Conservation (phyloP, 2,329 filamentous ascomycete species). For the Coniochaeta sp. region DNA sequence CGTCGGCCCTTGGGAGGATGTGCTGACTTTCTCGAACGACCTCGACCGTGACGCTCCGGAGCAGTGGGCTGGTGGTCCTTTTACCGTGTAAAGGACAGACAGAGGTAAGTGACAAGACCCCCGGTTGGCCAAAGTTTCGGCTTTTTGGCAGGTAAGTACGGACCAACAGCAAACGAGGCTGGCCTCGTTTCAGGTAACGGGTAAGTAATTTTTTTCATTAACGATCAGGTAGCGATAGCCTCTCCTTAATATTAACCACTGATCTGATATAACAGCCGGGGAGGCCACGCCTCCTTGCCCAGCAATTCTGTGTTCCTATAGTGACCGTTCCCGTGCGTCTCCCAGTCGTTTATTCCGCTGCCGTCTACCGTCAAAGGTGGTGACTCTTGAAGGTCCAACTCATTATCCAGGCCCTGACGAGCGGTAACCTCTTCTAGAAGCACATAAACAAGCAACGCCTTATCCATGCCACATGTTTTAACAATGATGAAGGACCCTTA, state of each 20-base stretch:
- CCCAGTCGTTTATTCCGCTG: neutral
- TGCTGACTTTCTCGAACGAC: neutral
- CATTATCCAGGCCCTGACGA: neutral
- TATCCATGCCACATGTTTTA: neutral
- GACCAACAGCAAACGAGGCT: neutral
- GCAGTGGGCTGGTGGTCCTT: neutral
- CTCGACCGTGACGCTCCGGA: neutral
- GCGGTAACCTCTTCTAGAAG: neutral
- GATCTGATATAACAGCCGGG: neutral
- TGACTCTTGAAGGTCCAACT: neutral
- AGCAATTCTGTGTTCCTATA: neutral
- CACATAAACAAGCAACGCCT: neutral
- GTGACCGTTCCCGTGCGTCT: neutral
- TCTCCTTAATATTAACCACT: neutral
- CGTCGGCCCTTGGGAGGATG: neutral
- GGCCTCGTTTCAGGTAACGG: neutral
- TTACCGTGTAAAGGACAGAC: neutral
- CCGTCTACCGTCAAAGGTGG: neutral
- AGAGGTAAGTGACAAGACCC: neutral
- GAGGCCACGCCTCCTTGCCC: neutral
- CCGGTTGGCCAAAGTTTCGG: neutral
- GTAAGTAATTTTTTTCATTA: neutral
- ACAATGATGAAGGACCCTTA: neutral
- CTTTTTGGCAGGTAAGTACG: neutral
- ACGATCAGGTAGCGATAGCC: neutral